phyloP scores from a whole-genome alignment of 2,329 filamentous ascomycete species.

The Saccharata proteae region DNA sequence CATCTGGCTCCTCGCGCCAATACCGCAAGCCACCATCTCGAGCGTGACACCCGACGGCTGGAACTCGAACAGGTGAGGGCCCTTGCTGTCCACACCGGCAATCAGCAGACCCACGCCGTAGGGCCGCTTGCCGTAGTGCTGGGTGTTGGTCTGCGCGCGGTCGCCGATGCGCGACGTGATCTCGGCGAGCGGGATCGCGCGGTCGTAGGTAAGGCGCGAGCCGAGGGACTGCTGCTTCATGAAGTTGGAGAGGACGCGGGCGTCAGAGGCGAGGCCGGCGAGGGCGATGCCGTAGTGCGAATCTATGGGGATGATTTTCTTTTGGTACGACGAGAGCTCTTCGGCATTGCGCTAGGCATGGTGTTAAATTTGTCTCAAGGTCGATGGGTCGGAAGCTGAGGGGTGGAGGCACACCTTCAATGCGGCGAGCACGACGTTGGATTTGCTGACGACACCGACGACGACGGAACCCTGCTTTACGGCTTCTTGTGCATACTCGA shows the following conservation, averaged over 20 bases:
- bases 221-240: constrained; percentile 99
- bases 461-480: constrained; percentile 99
- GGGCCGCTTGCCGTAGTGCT: constrained; percentile 90
- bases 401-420: constrained; percentile 61
- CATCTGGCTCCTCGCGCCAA: constrained; percentile 94
- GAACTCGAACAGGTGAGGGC: constrained; percentile 96
- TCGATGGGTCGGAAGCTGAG: neutral
- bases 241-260: constrained; percentile 98
- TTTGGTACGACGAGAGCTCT: constrained; percentile 98
- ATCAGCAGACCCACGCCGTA: constrained; percentile 92
- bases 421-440: constrained; percentile 88
- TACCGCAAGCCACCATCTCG: constrained; percentile 93
- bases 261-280: constrained; percentile 91
- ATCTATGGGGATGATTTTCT: constrained; percentile 96
- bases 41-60: constrained; percentile 92
- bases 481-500: constrained; percentile 96
- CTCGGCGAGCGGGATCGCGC: constrained; percentile 77
- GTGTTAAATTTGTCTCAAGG: constrained; percentile 1
- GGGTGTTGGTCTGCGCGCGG: constrained; percentile 94
- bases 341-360: constrained; percentile 77
- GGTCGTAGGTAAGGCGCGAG: constrained; percentile 90
- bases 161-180: constrained; percentile 89
- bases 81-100: constrained; percentile 84
- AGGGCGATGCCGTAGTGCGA: constrained; percentile 92
- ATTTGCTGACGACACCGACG: constrained; percentile 94